Percentiles rank a stretch among this genome's conserved stretches.
phyloP scores from a whole-genome alignment of 73 alveolate species.

The Paramecium caudatum region DNA sequence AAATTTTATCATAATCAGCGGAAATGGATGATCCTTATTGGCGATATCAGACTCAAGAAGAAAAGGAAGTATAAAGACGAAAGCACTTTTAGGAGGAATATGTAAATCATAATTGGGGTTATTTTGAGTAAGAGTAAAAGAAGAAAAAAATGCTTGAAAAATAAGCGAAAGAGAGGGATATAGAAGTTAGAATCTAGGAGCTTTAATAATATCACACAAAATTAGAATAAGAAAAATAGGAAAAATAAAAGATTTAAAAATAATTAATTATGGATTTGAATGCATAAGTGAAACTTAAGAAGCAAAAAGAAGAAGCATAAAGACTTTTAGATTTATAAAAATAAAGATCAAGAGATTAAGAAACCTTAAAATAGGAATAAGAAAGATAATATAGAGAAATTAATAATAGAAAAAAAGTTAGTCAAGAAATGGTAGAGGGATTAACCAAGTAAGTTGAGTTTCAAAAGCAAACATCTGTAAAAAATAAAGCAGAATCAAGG shows the following conservation, averaged over 20 bases:
- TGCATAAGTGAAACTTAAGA: conserved; percentile 26
- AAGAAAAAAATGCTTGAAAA: not conserved
- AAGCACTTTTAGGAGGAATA: not conserved
- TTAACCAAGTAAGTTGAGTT: not conserved
- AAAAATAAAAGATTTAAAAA: not conserved
- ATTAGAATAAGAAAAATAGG: not conserved
- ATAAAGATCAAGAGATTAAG: conserved; percentile 19
- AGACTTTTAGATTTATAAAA: not conserved
- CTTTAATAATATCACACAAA: not conserved
- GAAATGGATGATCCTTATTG: conserved; percentile 44
- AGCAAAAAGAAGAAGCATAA: not conserved
- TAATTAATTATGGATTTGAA: conserved; percentile 18
- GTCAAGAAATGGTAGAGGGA: not conserved
- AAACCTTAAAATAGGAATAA: not conserved
- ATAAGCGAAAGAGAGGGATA: not conserved
- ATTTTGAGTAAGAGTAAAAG: not conserved
- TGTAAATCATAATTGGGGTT: not conserved
- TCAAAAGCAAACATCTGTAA: not conserved
- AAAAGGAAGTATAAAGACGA: conserved; percentile 13
- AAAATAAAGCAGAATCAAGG: not conserved
- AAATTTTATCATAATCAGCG: not conserved
- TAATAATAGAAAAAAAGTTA: not conserved
- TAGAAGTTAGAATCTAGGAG: not conserved
- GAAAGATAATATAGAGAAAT: not conserved
- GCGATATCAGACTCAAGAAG: not conserved